Percentiles rank a stretch among this genome's conserved stretches.
These are phyloP conservation scores for Tetratostichococcus sp. DNA, from an alignment of 139 green algal genomes.

Conservation along the genomic window DNA sequence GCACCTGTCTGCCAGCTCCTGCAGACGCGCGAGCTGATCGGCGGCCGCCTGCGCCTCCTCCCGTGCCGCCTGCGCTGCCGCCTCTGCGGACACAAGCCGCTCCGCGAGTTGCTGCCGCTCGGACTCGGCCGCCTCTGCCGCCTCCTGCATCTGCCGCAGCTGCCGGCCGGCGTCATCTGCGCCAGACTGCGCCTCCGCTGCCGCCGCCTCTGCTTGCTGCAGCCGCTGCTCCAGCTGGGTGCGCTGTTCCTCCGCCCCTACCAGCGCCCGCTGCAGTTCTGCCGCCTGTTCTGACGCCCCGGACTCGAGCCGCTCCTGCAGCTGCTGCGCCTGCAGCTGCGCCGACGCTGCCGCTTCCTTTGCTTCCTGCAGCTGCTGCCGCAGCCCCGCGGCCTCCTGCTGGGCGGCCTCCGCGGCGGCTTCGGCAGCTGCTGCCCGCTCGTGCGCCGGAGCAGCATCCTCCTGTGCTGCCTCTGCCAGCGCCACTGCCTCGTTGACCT, in stretches of 20 bases:
- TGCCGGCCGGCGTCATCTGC: not conserved
- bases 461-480: not conserved
- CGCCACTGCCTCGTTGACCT: not conserved
- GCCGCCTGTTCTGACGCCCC: not conserved
- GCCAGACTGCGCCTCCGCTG: not conserved
- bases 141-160: not conserved
- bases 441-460: not conserved
- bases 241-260: no score
- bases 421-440: not conserved
- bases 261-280: not conserved
- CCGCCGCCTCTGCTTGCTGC: not conserved
- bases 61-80: constrained; percentile 11
- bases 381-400: not conserved
- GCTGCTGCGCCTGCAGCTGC: not conserved
- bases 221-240: not conserved
- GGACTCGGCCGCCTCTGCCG: not conserved
- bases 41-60: not conserved
- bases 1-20: not conserved
- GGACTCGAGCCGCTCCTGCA: not conserved
- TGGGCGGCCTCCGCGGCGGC: not conserved
- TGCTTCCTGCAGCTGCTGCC: not conserved
- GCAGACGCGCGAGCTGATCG: not conserved
- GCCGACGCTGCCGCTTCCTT: not conserved
- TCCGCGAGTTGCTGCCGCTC: not conserved
- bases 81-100: constrained; percentile 8